These are phyloP conservation scores for Mortierella sp. DNA, from an alignment of 371 early-diverging fungal genomes.

Conservation along the genomic window DNA sequence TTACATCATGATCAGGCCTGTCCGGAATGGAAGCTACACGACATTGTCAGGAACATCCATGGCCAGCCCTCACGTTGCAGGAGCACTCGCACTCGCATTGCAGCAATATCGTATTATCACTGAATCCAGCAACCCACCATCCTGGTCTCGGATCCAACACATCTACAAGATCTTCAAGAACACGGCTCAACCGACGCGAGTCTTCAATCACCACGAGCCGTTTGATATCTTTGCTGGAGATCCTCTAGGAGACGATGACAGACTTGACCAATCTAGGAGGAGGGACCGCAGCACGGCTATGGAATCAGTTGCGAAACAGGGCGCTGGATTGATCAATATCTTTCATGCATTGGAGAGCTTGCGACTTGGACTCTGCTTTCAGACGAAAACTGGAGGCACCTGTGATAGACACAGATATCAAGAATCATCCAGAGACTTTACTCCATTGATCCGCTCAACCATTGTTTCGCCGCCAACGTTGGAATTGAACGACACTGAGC, in stretches of 20 bases:
- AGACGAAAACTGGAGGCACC: not conserved
- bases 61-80: slow-evolving; percentile 68
- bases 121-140: not conserved
- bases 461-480: slow-evolving; percentile 21
- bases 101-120: slow-evolving; percentile 11
- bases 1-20: slow-evolving; percentile 7
- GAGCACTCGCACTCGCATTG: slow-evolving; percentile 62
- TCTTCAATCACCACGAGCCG: slow-evolving; percentile 11
- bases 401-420: not conserved
- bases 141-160: slow-evolving; percentile 10
- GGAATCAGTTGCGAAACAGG: slow-evolving; percentile 36
- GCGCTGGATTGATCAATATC: slow-evolving; percentile 33
- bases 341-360: slow-evolving; percentile 23
- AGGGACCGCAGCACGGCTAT: not conserved
- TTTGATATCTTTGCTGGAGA: slow-evolving; percentile 4
- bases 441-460: slow-evolving; percentile 14
- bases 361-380: not conserved
- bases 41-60: slow-evolving; percentile 62
- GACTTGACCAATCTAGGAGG: too few species aligned
- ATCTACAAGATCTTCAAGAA: slow-evolving; percentile 25
- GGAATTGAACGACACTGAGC: slow-evolving; percentile 37
- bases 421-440: too few species aligned
- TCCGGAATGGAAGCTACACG: slow-evolving; percentile 28
- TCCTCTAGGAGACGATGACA: not conserved
- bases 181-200: slow-evolving; percentile 23